Evolutionary conservation across 2,329 filamentous ascomycete genomes (phyloP), one percentile per base, ranked within the genome.

Genomic region (Diaporthe amygdali): DNA sequence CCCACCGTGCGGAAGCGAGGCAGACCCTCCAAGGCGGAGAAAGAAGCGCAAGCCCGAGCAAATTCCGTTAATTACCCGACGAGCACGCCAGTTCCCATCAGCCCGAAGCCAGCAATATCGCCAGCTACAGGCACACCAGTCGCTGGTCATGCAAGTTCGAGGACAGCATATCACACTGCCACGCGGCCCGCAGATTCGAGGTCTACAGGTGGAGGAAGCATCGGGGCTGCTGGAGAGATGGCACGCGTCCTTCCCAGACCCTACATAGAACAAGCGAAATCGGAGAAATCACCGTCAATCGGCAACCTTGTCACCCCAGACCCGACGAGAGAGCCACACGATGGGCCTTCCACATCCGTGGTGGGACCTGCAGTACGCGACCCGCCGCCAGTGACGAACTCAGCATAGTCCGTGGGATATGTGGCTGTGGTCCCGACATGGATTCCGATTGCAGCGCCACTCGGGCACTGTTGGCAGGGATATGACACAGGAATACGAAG

Each of bases 21-120:
- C 3, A 76, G 81, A 20, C 81, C 81, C 0, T 79, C 79, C 20
- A 81, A 80, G 71, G 76, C 76, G 9, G 79, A 80, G 56, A 77
- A 77, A 67, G 74, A 77, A 41, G 76, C 77, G 12, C 76, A 75
- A 14, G 76, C 76, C 12, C 76, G 76, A 27, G 70, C 72, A 37
- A 74, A 70, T 34, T 67, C 70, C 46, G 72, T 69, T 5, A 68
- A 70, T 10, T 75, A 76, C 37, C 69, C 74, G 32, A 74, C 76
- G 8, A 77, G 75, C 34, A 72, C 73, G 3, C 76, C 76, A 7
- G 72, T 76, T 25, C 74, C 76, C 2, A 73, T 74, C 27, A 74
- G 74, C 30, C 73, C 75, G 44, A 71, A 74, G 51, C 72, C 70
- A 15, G 54, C 68, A 30, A 52, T 30, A 9, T 56, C 64, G 22